These are phyloP conservation scores for Eimeria acervulina DNA, from an alignment of 169 alveolate species.

Conservation along the genomic window DNA sequence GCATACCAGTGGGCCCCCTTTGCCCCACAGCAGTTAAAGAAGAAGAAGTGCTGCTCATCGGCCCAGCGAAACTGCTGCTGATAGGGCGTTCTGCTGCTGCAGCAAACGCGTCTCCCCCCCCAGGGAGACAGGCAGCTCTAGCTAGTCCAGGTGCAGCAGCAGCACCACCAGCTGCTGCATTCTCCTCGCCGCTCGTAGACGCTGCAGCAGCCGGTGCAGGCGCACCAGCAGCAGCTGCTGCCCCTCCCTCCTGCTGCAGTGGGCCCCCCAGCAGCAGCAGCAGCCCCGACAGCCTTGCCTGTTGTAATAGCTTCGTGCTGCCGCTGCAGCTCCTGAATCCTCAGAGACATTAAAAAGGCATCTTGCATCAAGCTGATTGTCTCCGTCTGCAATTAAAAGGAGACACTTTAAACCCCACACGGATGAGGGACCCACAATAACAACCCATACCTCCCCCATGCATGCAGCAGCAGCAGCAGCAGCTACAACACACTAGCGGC, in stretches of 20 bases:
- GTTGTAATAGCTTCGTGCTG: not conserved
- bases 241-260: too few species aligned
- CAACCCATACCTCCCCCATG: not conserved
- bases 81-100: not conserved
- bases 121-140: slow-evolving; percentile 1
- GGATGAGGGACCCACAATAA: not conserved
- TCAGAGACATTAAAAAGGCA: slow-evolving; percentile 35
- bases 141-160: slow-evolving; percentile 29
- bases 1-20: not conserved
- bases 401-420: not conserved
- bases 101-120: not conserved
- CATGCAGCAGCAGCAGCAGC: too few species aligned
- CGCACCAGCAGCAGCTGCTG: too few species aligned
- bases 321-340: slow-evolving; percentile 66
- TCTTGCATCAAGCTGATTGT: slow-evolving; percentile 62
- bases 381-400: slow-evolving; percentile 10
- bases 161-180: not conserved
- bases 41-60: not conserved
- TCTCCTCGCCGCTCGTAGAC: not conserved
- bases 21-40: not conserved
- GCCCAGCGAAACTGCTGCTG: not conserved
- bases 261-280: too few species aligned
- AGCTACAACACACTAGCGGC: not conserved
- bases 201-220: not conserved
- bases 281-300: too few species aligned